phyloP scores from a whole-genome alignment of 495 filamentous ascomycete species.

The Cladorrhinum samala region DNA sequence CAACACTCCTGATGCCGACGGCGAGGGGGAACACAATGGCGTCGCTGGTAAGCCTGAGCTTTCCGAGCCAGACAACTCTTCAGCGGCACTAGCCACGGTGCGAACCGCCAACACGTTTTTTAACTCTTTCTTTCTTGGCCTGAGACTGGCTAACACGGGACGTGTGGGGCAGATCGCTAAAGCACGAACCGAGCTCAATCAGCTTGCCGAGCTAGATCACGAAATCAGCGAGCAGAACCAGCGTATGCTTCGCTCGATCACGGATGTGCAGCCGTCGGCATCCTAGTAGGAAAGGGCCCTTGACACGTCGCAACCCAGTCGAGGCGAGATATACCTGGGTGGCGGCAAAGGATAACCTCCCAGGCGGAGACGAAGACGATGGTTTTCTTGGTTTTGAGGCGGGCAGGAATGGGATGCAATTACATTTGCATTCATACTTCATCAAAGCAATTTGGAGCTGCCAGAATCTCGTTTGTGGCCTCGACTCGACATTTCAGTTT shows the following conservation, averaged over 20 bases:
- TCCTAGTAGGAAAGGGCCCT: background rate
- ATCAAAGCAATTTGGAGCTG: background rate
- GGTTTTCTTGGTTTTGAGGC: no score
- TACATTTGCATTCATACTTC: background rate
- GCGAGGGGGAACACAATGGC: slow-evolving; percentile 18
- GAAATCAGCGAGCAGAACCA: slow-evolving; percentile 42
- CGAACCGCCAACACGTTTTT: slow-evolving; percentile 29
- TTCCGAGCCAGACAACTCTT: slow-evolving; percentile 46
- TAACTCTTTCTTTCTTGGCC: slow-evolving; percentile 1
- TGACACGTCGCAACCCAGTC: background rate
- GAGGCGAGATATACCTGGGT: background rate
- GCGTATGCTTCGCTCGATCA: slow-evolving; percentile 38
- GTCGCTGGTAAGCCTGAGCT: slow-evolving; percentile 25
- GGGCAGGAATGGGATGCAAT: background rate
- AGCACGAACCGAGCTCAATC: slow-evolving; percentile 37
- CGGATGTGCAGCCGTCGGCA: slow-evolving; percentile 21
- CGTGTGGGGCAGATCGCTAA: slow-evolving; percentile 41
- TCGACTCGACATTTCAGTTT: background rate
- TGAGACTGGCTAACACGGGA: background rate
- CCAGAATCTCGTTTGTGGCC: background rate
- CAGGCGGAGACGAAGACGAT: background rate
- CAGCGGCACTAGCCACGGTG: slow-evolving; percentile 52
- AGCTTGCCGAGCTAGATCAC: slow-evolving; percentile 41
- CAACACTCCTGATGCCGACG: slow-evolving; percentile 16
- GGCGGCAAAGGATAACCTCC: no score